A percentile compares a stretch with the other conserved stretches of the same genome.
These are phyloP conservation scores for Sugiyamaella smithiae DNA, from an alignment of 805 yeast species.

Conservation along the genomic window DNA sequence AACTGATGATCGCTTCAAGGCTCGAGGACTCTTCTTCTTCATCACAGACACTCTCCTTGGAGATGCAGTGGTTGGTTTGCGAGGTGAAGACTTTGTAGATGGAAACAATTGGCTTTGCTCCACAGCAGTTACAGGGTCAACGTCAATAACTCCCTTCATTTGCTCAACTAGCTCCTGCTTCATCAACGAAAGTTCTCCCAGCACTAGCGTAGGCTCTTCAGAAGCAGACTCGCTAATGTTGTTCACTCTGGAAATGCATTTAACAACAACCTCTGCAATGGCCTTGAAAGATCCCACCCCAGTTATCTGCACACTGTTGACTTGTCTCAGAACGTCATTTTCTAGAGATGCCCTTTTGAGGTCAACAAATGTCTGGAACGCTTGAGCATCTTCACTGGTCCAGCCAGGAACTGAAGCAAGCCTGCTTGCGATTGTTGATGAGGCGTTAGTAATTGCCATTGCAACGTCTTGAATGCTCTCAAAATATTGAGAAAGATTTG, in stretches of 20 bases:
- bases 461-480: constrained; percentile 11
- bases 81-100: neutral
- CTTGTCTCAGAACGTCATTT: constrained; percentile 5
- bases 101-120: neutral
- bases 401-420: constrained; percentile 22
- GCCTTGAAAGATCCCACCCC: constrained; percentile 8
- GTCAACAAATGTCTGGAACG: constrained; percentile 19
- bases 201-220: neutral
- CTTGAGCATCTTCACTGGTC: constrained; percentile 16
- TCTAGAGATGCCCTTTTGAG: constrained; percentile 11
- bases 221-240: neutral
- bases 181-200: constrained; percentile 6
- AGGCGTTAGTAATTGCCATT: neutral
- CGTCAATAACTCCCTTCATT: neutral
- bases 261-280: constrained; percentile 5
- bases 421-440: neutral
- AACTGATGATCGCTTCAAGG: constrained; percentile 3
- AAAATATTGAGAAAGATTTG: constrained; percentile 8
- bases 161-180: constrained; percentile 4
- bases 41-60: constrained; percentile 11
- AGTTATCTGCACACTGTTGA: neutral
- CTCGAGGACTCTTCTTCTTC: constrained; percentile 7
- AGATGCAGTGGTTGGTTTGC: neutral
- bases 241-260: neutral
- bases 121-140: neutral